Conservation (phyloP, 257 asterid species). For the Handroanthus guayacan region DNA sequence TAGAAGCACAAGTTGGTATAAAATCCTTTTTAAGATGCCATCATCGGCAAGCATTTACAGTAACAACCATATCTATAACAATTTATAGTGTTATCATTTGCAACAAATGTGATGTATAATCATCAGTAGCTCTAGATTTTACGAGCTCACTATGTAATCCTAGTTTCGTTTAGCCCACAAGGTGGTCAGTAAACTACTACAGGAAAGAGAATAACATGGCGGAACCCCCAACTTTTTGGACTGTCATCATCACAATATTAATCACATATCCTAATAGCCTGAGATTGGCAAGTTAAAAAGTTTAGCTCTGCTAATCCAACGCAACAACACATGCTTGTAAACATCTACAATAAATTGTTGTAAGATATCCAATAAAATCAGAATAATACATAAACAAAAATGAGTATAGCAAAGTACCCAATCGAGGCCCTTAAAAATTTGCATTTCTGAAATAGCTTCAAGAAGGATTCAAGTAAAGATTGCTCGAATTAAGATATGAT, state of each 20-base stretch:
- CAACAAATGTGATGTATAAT: not conserved
- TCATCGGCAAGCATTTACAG: too few relatives aligned
- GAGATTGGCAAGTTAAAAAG: not conserved
- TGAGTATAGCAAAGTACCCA: slow-evolving; percentile 14
- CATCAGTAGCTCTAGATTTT: not conserved
- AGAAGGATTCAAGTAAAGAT: slow-evolving; percentile 30
- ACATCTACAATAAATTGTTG: slow-evolving; percentile 4
- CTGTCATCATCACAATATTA: not conserved
- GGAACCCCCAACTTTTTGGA: not conserved
- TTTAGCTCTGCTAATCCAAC: not conserved
- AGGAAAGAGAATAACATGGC: not conserved
- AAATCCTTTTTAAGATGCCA: too few relatives aligned
- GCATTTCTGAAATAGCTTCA: slow-evolving; percentile 23
- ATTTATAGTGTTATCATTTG: too few relatives aligned
- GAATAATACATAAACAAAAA: slow-evolving; percentile 4
- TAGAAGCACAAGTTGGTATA: too few relatives aligned
- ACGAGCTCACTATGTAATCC: not conserved
- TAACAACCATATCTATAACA: too few relatives aligned
- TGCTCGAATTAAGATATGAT: slow-evolving; percentile 22
- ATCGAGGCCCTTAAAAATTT: slow-evolving; percentile 1
- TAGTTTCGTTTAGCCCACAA: not conserved
- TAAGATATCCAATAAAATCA: slow-evolving; percentile 24
- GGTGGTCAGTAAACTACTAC: not conserved
- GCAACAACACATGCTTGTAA: not conserved
- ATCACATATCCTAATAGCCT: not conserved